Base-by-base conservation (phyloP, 169 alveolate species). In the Eimeria praecox region DNA sequence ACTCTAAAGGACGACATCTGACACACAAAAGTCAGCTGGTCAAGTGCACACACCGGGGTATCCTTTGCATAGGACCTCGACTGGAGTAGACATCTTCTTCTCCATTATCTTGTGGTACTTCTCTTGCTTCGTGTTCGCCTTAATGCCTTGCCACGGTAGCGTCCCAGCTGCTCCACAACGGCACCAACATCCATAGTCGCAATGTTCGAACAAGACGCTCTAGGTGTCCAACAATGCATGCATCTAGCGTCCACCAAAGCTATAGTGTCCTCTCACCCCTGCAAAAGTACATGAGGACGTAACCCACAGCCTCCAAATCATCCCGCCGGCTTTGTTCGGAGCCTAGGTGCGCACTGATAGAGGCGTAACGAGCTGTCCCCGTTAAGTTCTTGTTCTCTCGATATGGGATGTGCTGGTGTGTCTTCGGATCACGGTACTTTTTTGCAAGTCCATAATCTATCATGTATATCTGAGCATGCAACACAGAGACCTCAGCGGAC, bases 331-430 rank as follows among this genome's bases (percentile, higher is more conserved):
- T 96, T 91, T 97, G 98, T 91, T 97, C 98, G n/a, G 96, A 86
- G 69, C 99, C 99, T 95, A 99, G 97, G 97, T 99, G 99, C 14
- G 99, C 99, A 96, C 99, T 99, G 77, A 99, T 99, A 78, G 99
- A 98, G 30, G 99, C 99, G 95, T 99, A 99, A 75, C 99, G 98
- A 40, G 99, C 99, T 18, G 99, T 99, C 20, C 99, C 99, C 42
- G 99, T 99, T 88, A 99, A 98, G 96, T 99, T 98, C 93, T 99
- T 98, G 54, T 99, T 99, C 96, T 99, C 99, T 59, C 99, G 98
- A 97, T 98, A 99, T 52, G 99, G 99, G 85, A 99, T 99, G 97
- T 99, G 99, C 96, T 99, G 99, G 96, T 98, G 98, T 66, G 99
- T 99, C 96, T 98, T 98, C 35, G 99, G 98, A 96, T 98, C 99